Base-by-base conservation (phyloP, 768 basidiomycete species). In the Leccinum subgranulosum region DNA sequence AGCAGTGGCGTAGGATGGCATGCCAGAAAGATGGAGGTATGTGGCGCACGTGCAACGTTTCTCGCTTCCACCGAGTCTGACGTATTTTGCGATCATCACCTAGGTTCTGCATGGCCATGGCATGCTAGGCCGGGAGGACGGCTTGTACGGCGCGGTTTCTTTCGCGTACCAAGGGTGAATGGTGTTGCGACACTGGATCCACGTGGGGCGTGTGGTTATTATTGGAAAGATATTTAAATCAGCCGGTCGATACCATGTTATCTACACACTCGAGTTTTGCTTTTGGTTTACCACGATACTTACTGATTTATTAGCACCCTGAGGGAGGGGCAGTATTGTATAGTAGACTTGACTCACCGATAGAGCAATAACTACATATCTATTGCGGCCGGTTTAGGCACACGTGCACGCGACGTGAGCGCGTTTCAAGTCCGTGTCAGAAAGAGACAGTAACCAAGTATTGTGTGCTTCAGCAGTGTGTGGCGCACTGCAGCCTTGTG, bases 1-100 rank as follows among this genome's bases (percentile, higher is more conserved):
- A 88, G 81, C 69, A 92, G 88, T 65, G 90, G 88, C 4, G 84
- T 96, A 6, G 96, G 96, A 1, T 98, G 95, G 94, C 94, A 97
- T 74, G 86, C 91, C 21, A 77, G 95, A 57, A 99, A 99, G 76
- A 94, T 97, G 92, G 94, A 97, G 84, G 91, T 92, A 65, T 56
- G 87, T 75, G n/a, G 39, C 9, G 10, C n/a, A 25, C 59, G 49
- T 17, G 5, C 39, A 41, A 41, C 8, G 4, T 51, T 60, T 6
- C 10, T 45, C 50, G 19, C 17, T 58, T 33, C 19, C 54, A 27
- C 27, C 25, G 12, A 17, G 29, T 2, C 33, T 57, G 34, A 63
- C 47, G 33, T 11, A 43, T 45, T 41, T 59, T 29, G 33, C 49
- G 39, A 41, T 41, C 9, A n/a, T 39, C 12, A 1, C 33, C 28